Conservation (phyloP, 192 early-diverging fungal genomes). For the Neocallimastix lanati region DNA sequence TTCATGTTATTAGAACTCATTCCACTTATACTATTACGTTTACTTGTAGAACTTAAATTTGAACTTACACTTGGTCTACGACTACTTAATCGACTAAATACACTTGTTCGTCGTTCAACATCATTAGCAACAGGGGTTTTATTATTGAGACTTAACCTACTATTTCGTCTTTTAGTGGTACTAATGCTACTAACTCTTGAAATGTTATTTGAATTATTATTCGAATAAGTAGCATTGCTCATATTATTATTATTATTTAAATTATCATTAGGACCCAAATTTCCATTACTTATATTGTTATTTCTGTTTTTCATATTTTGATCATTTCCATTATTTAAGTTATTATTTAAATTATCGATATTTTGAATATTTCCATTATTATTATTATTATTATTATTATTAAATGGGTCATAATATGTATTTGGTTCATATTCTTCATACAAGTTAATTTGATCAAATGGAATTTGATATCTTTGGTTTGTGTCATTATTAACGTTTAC, state of each 20-base stretch:
- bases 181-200: not conserved
- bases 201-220: not conserved
- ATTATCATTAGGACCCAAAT: too few species aligned
- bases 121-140: not conserved
- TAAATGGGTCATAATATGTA: too few species aligned
- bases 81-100: not conserved
- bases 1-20: not conserved
- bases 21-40: not conserved
- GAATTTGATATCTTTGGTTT: not conserved
- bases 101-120: not conserved
- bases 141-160: not conserved
- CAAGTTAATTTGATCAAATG: too few species aligned
- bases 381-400: too few species aligned
- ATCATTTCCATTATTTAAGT: not conserved
- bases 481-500: not conserved
- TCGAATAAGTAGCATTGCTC: not conserved
- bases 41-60: not conserved
- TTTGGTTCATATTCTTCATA: too few species aligned
- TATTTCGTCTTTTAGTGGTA: not conserved
- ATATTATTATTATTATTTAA: not conserved
- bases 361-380: not conserved
- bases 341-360: not conserved
- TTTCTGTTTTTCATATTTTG: not conserved
- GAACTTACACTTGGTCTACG: not conserved
- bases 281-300: not conserved